A percentile compares a stretch with the other conserved stretches of the same genome.
These are phyloP conservation scores for Desmodesmus armatus DNA, from an alignment of 139 green algal species.

Conservation along the genomic window DNA sequence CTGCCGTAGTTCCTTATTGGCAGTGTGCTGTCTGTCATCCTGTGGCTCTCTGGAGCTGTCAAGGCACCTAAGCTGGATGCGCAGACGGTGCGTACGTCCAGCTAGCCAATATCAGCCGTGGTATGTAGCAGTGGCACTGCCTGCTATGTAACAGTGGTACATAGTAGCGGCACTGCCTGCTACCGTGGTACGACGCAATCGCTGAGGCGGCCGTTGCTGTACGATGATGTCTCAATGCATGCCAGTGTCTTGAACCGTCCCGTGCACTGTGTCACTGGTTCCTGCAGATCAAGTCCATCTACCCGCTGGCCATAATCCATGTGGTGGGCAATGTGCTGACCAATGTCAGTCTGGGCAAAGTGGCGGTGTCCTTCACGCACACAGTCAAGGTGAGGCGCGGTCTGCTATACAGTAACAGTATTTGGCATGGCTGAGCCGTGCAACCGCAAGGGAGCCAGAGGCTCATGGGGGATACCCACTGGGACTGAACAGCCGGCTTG, in stretches of 20 bases:
- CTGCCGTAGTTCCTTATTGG: constrained; percentile 87
- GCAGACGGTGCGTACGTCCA: constrained; percentile 51
- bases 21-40: constrained; percentile 63
- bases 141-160: too few species aligned
- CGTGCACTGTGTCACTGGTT: background rate
- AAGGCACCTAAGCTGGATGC: constrained; percentile 70
- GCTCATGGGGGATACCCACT: too few species aligned
- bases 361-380: constrained; percentile 99
- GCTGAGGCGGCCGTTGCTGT: background rate
- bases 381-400: constrained; percentile 91
- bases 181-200: background rate
- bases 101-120: too few species aligned
- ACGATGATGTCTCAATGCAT: too few species aligned
- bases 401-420: too few species aligned
- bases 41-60: constrained; percentile 81
- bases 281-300: constrained; percentile 79
- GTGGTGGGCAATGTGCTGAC: constrained; percentile 97
- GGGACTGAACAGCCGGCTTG: too few species aligned
- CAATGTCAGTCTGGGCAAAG: constrained; percentile 95
- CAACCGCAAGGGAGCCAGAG: too few species aligned
- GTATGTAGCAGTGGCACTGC: too few species aligned
- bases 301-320: constrained; percentile 95
- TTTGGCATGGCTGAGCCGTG: too few species aligned
- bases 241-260: background rate
- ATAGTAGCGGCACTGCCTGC: background rate